Base-by-base conservation (phyloP, 495 filamentous ascomycete genomes). In the Talaromyces trachyspermus region DNA sequence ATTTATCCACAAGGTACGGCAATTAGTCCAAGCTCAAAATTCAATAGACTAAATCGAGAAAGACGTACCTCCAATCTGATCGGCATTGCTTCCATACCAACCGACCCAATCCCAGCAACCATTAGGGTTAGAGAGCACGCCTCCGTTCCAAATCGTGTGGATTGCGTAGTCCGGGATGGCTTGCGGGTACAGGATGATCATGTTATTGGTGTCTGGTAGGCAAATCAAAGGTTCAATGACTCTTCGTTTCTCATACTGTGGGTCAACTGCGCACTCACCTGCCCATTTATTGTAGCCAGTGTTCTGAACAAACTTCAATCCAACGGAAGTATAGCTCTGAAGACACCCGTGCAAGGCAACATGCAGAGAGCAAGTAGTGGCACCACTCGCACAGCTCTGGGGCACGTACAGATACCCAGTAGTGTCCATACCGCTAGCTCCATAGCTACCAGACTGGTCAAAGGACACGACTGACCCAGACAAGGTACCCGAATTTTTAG, bases 31-130 rank as follows among this genome's bases (percentile, higher is more conserved):
- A 14, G 30, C 17, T 35, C 12, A 14, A 38, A n/a, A n/a, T n/a
- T 18, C 15, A 15, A 19, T 25, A 5, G 24, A 14, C 19, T 25
- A 4, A 3, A 7, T 41, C 22, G 19, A 4, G 38, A 41, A 14
- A 41, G 20, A 41, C 38, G 38, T 24, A 41, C 38, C 38, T 36
- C 50, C 46, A 27, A 49, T 49, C 8, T 53, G 50, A 11, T 53
- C 46, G 8, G 46, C 50, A 40, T 53, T 53, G 2, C 17, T 17
- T 20, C 50, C 46, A 39, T 53, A 53, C 50, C 46, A 49, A 15
- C 46, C 50, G 8, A 53, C 23, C 50, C 50, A 53, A 12, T 53
- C 46, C 50, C 50, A 49, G 46, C 50, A 53, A 36, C 46, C 50
- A 23, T 53, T 53, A 3, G 50, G 46, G 17, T 49, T 53, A 4